Base-by-base conservation (phyloP, 1,284 basidiomycete genomes). In the Spongiforma sp. region DNA sequence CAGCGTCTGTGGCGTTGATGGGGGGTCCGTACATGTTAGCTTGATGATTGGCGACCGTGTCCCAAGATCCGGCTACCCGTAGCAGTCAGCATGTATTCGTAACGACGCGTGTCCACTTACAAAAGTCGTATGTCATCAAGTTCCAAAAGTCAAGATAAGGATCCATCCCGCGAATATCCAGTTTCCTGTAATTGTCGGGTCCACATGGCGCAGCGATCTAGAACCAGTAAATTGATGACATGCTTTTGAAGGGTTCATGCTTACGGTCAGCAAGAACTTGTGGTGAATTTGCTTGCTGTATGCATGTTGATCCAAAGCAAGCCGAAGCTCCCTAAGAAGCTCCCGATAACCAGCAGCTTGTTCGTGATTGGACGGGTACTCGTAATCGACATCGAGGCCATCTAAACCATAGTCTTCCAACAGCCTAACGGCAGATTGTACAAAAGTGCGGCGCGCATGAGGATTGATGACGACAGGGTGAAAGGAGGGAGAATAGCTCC, bases 181-280 rank as follows among this genome's bases (percentile, higher is more conserved):
- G 82, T 67, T 90, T 89, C 75, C 89, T 82, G 79, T 95, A 95
- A 71, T 98, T 89, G 65, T 93, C 86, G 9, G 89, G 84, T n/a
- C 97, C 97, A 77, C 95, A 97, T 2, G 97, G 96, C 1, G 94
- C 94, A 50, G 95, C 95, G 63, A 96, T 91, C 93, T 94, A 64
- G 48, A 63, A 36, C 9, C 46, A 56, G 61, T 75, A 39, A 73
- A 53, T 58, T 28, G 60, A 52, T 55, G 24, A 5, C 17, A 54
- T 53, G 57, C 11, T 26, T 43, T 59, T 48, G 28, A 14, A 17
- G 19, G 36, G 36, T 55, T 28, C 34, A 17, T 62, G 73, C 89
- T 73, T 66, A 93, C 93, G 11, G 93, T 93, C 41, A 95, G 79
- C 17, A 93, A 80, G 77, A 93, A 93, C 66, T 80, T 87, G 72